Evolutionary conservation across 257 asterid species (phyloP).

Genomic region (Nicotiana obtusifolia): DNA sequence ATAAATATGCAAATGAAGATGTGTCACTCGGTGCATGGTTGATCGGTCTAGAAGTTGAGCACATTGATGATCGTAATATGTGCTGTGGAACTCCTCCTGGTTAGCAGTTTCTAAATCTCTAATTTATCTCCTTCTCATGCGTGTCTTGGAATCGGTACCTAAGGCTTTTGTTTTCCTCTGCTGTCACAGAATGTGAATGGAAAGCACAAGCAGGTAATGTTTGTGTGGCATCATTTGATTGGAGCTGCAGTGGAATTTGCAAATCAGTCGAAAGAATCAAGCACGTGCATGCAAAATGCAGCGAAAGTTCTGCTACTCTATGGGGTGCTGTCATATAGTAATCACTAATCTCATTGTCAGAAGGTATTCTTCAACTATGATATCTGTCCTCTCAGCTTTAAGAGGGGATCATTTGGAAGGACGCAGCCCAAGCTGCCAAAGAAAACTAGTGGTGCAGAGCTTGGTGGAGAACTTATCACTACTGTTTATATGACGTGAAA

Average conservation of each 20-base stretch:
- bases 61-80: constrained; percentile 5
- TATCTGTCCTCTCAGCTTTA: neutral
- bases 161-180: neutral
- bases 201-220: constrained; percentile 11
- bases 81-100: constrained; percentile 10
- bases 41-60: constrained; percentile 8
- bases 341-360: neutral
- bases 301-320: constrained; percentile 5
- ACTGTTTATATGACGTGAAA: neutral
- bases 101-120: neutral
- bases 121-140: neutral
- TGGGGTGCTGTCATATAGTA: constrained; percentile 6
- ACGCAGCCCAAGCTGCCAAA: neutral
- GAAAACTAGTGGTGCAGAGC: neutral
- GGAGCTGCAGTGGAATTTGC: constrained; percentile 9
- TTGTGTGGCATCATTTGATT: constrained; percentile 12
- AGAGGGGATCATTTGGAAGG: neutral
- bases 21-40: constrained; percentile 11
- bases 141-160: neutral
- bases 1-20: constrained; percentile 9
- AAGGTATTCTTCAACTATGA: neutral
- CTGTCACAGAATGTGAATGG: neutral
- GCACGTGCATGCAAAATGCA: neutral
- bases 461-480: neutral
- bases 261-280: constrained; percentile 11